Evolutionary conservation across 192 early-diverging fungal species (phyloP), one percentile per base, ranked within the genome.

Genomic region (Allomyces javanicus): DNA sequence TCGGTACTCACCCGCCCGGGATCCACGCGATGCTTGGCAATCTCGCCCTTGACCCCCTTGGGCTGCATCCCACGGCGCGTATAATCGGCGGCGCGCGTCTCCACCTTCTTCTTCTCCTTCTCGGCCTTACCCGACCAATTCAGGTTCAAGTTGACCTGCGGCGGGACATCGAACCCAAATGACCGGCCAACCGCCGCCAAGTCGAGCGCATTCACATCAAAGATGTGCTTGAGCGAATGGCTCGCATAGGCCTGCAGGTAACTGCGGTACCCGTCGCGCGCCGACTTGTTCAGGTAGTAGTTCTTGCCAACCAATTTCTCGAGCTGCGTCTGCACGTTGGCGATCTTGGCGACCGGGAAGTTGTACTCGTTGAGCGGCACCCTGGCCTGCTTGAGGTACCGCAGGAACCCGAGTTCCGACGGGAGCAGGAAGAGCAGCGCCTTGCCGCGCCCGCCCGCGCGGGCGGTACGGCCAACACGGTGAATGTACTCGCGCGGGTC

Each of bases 361-460:
- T 99, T 89, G 79, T 94, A 99, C 78, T 99, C 97, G 81, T 97
- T 96, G 68, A 99, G 81, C 9, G 95, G 97, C 0, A 97, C 92
- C 75, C 93, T 97, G 72, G 93, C 92, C 72, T 96, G 92, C 77
- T 99, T 99, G 64, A 99, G 79, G 75, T 90, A 99, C 66, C 89
- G 81, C 72, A 99, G 81, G 83, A 97, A 97, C 21, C 90, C 93
- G 50, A 96, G 80, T 72, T 99, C 95, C 24, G 80, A 84, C 11
- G 96, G 93, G 40, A 96, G 77, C 64, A 99, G 80, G 79, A 97
- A 96, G 23, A 99, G 75, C n/a, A 99, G 78, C 24, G 94, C 92
- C 72, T 88, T 87, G 61, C 96, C 96, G 27, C 82, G 72, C 44
- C 88, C 82, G 66, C 92, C 90, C 0, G 89, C 92, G 71, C 96